phyloP scores from a whole-genome alignment of 805 yeast species.

The Starmerella bombicola region DNA sequence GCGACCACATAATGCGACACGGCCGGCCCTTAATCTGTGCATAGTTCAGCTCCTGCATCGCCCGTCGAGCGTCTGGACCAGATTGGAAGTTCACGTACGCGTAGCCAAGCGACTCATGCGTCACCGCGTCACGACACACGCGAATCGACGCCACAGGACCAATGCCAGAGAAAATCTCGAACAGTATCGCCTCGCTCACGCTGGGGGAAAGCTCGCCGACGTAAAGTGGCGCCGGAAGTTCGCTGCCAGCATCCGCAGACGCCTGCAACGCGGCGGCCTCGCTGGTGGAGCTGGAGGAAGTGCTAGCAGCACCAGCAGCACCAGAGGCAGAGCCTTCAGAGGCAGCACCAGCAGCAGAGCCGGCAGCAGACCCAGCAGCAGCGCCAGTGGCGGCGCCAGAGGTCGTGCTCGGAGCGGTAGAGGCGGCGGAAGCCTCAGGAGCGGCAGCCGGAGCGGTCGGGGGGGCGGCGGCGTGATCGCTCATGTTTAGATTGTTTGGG shows the following conservation, averaged over 20 bases:
- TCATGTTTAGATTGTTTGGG: too few relatives aligned
- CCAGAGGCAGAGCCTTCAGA: conserved; percentile 14
- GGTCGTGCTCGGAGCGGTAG: too few relatives aligned
- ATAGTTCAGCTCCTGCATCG: conserved; percentile 92
- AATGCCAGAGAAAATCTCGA: conserved; percentile 85
- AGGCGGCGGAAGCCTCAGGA: too few relatives aligned
- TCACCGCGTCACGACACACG: conserved; percentile 96
- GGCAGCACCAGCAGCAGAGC: conserved; percentile 7
- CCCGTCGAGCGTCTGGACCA: conserved; percentile 80
- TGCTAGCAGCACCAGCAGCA: conserved; percentile 14
- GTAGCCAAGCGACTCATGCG: conserved; percentile 93
- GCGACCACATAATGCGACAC: conserved; percentile 99
- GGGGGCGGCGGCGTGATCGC: too few relatives aligned
- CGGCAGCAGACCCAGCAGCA: conserved; percentile 9
- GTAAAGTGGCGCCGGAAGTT: conserved; percentile 61
- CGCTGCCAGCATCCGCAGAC: conserved; percentile 24
- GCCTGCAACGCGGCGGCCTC: conserved; percentile 23
- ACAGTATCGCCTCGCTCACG: conserved; percentile 87
- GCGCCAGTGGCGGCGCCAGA: conserved; percentile 14
- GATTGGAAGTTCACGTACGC: conserved; percentile 95
- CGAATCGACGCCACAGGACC: conserved; percentile 95
- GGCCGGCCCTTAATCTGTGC: conserved; percentile 86
- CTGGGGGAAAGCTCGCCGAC: conserved; percentile 93
- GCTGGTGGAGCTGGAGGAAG: conserved; percentile 20
- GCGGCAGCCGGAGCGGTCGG: too few relatives aligned